Percentiles rank a stretch among this genome's conserved stretches.
Evolutionary conservation across 2,329 filamentous ascomycete genomes (phyloP).

Genomic region (Ophiosphaerella herpotricha): DNA sequence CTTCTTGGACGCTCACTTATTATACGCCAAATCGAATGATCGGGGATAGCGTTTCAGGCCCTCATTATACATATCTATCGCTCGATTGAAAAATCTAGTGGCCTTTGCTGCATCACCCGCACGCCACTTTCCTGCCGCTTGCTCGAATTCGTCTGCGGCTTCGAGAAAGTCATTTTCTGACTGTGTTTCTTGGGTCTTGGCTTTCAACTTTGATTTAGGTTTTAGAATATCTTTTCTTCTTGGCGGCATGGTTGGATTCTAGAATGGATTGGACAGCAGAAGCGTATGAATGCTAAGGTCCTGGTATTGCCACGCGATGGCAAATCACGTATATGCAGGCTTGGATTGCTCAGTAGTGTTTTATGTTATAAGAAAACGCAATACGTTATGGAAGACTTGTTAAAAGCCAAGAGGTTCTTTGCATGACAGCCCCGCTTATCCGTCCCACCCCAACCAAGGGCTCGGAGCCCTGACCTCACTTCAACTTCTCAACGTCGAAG

Average conservation of each 20-base stretch:
- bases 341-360: neutral
- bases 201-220: conserved; percentile 36
- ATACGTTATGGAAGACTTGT: no score
- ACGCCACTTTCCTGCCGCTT: conserved; percentile 75
- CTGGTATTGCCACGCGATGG: neutral
- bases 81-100: conserved; percentile 64
- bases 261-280: neutral
- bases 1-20: conserved; percentile 59
- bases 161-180: conserved; percentile 71
- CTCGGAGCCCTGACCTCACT: conserved; percentile 5
- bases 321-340: neutral
- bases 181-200: conserved; percentile 55
- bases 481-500: conserved; percentile 42
- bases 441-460: conserved; percentile 13
- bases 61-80: conserved; percentile 68
- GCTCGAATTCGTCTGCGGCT: conserved; percentile 70
- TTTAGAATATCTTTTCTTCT: conserved; percentile 39
- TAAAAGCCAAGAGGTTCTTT: neutral
- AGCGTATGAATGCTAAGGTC: neutral
- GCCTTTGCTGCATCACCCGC: conserved; percentile 71
- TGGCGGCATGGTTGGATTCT: conserved; percentile 26
- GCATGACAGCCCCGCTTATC: conserved; percentile 16
- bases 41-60: conserved; percentile 64
- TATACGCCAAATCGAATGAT: conserved; percentile 74
- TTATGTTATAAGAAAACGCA: no score